phyloP scores from a whole-genome alignment of 805 yeast genomes.

The Lipomyces japonicus region DNA sequence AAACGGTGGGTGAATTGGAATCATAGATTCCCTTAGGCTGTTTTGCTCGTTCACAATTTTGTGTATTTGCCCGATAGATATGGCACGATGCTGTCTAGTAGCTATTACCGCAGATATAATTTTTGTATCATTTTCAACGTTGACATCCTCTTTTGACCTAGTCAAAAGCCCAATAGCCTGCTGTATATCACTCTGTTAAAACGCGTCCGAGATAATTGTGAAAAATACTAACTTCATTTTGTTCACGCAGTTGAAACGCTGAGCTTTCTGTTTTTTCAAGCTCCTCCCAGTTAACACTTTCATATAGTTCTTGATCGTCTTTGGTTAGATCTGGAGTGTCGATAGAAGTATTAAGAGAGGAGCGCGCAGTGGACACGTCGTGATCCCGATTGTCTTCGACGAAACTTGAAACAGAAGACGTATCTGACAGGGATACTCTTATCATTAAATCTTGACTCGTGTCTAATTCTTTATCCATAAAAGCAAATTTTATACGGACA shows the following conservation, averaged over 20 bases:
- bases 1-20: conserved; percentile 8
- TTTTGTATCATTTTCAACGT: conserved; percentile 26
- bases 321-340: neutral
- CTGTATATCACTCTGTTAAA: too few species aligned
- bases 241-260: conserved; percentile 10
- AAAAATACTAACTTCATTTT: conserved; percentile 13
- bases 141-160: conserved; percentile 25
- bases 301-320: neutral
- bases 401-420: conserved; percentile 4
- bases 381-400: neutral
- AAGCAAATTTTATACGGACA: too few species aligned
- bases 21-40: conserved; percentile 1
- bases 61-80: conserved; percentile 15
- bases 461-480: neutral
- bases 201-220: too few species aligned
- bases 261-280: conserved; percentile 15
- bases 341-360: neutral
- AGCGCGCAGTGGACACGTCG: conserved; percentile 1
- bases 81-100: conserved; percentile 6
- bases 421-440: conserved; percentile 4
- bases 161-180: too few species aligned
- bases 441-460: conserved; percentile 3
- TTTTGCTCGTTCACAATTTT: conserved; percentile 14
- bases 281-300: conserved; percentile 22
- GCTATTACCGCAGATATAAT: conserved; percentile 9